A percentile compares a stretch with the other conserved stretches of the same genome.
Conservation (phyloP, 331 rosid species). For the Phaseolus coccineus region DNA sequence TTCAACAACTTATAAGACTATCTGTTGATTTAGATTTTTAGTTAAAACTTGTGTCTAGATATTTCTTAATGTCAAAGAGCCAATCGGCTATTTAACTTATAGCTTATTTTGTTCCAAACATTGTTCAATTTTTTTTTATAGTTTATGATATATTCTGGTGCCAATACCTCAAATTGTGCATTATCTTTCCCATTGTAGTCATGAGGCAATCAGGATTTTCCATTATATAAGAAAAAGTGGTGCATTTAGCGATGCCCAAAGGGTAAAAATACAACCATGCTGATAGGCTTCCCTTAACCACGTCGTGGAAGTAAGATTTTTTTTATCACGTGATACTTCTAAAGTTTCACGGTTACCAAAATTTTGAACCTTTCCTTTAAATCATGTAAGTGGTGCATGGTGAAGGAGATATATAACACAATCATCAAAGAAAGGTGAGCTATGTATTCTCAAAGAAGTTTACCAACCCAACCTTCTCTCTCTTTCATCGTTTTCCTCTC, state of each 20-base stretch:
- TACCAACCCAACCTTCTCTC: neutral
- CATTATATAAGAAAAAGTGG: too few relatives aligned
- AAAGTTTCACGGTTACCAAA: neutral
- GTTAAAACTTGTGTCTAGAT: neutral
- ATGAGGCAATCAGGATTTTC: neutral
- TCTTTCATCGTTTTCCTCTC: neutral
- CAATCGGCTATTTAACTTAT: neutral
- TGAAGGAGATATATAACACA: neutral
- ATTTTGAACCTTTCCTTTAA: slow-evolving; percentile 5
- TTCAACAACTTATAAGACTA: neutral
- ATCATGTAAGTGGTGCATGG: neutral
- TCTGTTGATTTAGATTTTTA: neutral
- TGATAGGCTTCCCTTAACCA: neutral
- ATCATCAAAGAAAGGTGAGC: slow-evolving; percentile 11
- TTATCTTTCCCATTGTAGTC: neutral
- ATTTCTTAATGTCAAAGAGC: neutral
- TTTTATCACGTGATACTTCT: neutral
- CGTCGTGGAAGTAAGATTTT: too few relatives aligned
- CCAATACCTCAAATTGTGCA: neutral
- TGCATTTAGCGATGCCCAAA: too few relatives aligned
- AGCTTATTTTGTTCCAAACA: neutral
- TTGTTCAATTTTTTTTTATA: neutral
- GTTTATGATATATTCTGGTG: neutral
- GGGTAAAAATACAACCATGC: neutral
- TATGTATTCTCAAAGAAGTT: neutral